Conservation (phyloP, 1,284 basidiomycete species). For the Pseudozyma flocculosa region DNA sequence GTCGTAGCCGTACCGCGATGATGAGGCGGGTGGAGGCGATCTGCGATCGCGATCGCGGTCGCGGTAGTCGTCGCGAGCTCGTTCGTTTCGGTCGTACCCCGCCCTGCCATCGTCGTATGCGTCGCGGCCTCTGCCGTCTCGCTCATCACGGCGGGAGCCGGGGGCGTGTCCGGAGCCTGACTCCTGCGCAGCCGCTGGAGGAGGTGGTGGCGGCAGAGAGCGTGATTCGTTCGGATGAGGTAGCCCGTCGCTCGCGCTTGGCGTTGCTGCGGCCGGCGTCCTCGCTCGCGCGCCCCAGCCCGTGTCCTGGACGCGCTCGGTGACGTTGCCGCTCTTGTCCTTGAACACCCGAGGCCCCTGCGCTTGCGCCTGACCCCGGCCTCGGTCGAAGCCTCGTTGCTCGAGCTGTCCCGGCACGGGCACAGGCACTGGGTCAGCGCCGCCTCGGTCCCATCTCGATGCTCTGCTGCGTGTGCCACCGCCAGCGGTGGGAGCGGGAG, state of each 20-base stretch:
- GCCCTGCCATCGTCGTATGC: too few relatives aligned
- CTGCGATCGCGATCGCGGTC: neutral
- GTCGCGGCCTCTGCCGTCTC: too few relatives aligned
- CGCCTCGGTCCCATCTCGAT: slow-evolving; percentile 25
- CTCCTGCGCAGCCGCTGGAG: too few relatives aligned
- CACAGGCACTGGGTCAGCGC: too few relatives aligned
- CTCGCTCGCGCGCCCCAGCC: slow-evolving; percentile 27
- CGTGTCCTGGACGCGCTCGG: slow-evolving; percentile 59
- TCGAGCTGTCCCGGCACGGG: too few relatives aligned
- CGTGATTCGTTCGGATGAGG: slow-evolving; percentile 2
- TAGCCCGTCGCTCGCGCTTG: too few relatives aligned
- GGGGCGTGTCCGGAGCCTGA: too few relatives aligned
- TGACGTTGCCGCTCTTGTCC: slow-evolving; percentile 60
- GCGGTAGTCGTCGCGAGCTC: neutral
- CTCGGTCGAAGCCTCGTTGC: too few relatives aligned
- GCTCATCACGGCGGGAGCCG: too few relatives aligned
- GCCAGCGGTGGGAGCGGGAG: slow-evolving; percentile 33
- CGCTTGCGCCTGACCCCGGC: neutral
- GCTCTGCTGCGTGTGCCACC: slow-evolving; percentile 60
- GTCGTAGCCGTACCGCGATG: neutral
- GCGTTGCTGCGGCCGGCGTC: too few relatives aligned
- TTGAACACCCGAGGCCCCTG: slow-evolving; percentile 1
- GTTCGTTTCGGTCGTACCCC: too few relatives aligned
- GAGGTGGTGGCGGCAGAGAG: slow-evolving; percentile 2
- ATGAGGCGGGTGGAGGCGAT: too few relatives aligned